Evolutionary conservation across 768 basidiomycete species (phyloP), one percentile per base, ranked within the genome.

Genomic region (Lactifluus rugatus): DNA sequence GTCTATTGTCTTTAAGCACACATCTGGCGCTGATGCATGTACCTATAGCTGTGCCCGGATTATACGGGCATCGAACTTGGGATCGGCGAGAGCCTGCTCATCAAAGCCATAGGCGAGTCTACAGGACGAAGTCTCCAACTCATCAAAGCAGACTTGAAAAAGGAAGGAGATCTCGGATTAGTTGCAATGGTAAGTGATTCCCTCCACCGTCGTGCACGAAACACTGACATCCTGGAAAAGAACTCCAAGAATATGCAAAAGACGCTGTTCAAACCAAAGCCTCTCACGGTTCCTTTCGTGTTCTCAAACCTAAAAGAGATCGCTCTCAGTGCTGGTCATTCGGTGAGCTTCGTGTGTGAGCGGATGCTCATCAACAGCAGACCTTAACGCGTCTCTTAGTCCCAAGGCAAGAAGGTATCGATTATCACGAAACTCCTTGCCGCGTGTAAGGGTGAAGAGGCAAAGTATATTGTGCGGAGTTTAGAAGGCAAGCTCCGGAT

Each of bases 401-500:
- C 94, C 0, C 94, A 97, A 82, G 79, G 80, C 46, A 93, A 92
- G 75, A 99, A 99, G 69, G 92, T 96, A 11, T 86, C 87, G 0
- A 89, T 95, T 60, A 93, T 99, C 68, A 95, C 92, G 41, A 91
- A 93, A 68, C 78, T 99, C 2, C 78, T 99, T 2, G 93, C 94
- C 3, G 85, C 92, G 1, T 98, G 94, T 69, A 86, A 90, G 66
- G 91, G 84, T 58, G 74, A 81, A 31, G 96, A 99, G 72, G 94
- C 96, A 23, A 98, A 97, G 69, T 99, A 94, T 70, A 89, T 98
- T 64, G 86, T 98, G 36, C 85, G 95, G 41, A 93, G 90, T 68
- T 74, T 97, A 62, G 94, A 97, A 73, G 96, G 96, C 59, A 99
- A 99, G 71, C 80, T 99, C 37, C 82, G 96, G 14, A 98, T 99